Evolutionary conservation across 768 basidiomycete species (phyloP), one percentile per base, ranked within the genome.

Genomic region (Peribolospora kevripleyi): DNA sequence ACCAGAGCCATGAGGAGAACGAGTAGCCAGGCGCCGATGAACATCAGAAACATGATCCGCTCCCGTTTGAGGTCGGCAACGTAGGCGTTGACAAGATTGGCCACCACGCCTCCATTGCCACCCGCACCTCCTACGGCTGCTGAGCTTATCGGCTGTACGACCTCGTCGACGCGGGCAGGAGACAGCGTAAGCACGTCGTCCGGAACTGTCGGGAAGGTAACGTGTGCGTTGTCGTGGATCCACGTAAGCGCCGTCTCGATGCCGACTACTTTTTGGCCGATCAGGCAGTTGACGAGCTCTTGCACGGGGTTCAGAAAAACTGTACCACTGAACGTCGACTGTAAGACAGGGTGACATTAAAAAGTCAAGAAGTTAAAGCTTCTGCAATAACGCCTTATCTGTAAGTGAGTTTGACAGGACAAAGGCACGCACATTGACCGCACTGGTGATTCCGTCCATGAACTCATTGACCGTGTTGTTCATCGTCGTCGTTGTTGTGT

Each of bases 241-340:
- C 91, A 95, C 0, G 87, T 95, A 46, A 93, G 71, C 5, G 82
- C 87, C 13, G 78, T 73, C 68, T 90, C 85, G 62, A 97, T 72
- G 7, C 81, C 84, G 54, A 79, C 71, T 50, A 97, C 80, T 66
- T 97, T 97, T 57, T 75, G 74, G n/a, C 91, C 91, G 61, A 97
- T 75, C 63, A 95, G 74, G 65, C 91, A 95, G 62, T 72, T 76
- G 63, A 93, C 69, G 64, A 97, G 93, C 53, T 84, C 85, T 61
- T 84, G 81, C 8, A 83, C 76, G 0, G 87, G 85, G 3, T 70
- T 64, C 61, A 83, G 79, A 42, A 95, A 75, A 60, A 88, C 75
- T 4, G 88, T 90, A 6, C 78, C 78, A 50, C 83, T 81, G 67
- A 97, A 90, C 7, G 50, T 65, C 65, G 37, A 67, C 59, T 25